These are phyloP conservation scores for Capsicum baccatum DNA, from an alignment of 257 asterid genomes.

Conservation along the genomic window DNA sequence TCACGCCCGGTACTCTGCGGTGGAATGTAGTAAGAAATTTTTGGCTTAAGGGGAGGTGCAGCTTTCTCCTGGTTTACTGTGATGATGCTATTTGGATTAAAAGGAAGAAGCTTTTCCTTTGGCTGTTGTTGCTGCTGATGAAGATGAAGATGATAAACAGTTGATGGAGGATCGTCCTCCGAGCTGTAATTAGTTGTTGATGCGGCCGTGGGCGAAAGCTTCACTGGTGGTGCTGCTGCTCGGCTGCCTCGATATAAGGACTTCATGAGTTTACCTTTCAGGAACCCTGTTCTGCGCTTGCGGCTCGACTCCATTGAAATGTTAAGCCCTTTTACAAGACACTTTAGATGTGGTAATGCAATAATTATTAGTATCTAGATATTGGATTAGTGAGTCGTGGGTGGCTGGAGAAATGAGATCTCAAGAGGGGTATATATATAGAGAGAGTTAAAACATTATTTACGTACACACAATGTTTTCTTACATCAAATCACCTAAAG, in stretches of 20 bases:
- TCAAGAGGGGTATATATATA: slow-evolving; percentile 15
- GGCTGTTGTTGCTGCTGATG: background rate
- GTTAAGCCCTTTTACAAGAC: background rate
- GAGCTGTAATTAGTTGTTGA: background rate
- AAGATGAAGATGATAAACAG: slow-evolving; percentile 21
- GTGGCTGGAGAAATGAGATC: background rate
- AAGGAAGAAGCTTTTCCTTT: slow-evolving; percentile 13
- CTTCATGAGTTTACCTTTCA: slow-evolving; percentile 54
- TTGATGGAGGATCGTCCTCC: background rate
- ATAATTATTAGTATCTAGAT: background rate
- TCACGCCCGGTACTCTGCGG: slow-evolving; percentile 30
- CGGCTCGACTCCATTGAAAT: slow-evolving; percentile 53
- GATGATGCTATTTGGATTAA: slow-evolving; percentile 12
- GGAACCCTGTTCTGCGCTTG: slow-evolving; percentile 47
- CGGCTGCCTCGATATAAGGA: slow-evolving; percentile 48
- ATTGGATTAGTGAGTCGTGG: background rate
- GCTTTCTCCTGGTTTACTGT: slow-evolving; percentile 40
- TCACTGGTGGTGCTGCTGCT: slow-evolving; percentile 35
- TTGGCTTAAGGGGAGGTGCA: slow-evolving; percentile 35
- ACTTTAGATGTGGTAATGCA: background rate
- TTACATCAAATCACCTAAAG: background rate
- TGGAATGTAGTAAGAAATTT: slow-evolving; percentile 32
- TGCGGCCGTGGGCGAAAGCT: slow-evolving; percentile 5
- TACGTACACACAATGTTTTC: background rate
- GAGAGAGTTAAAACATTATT: background rate